Percentiles rank a stretch among this genome's conserved stretches.
Evolutionary conservation across 495 filamentous ascomycete species (phyloP).

Genomic region (Bombardia bombarda): DNA sequence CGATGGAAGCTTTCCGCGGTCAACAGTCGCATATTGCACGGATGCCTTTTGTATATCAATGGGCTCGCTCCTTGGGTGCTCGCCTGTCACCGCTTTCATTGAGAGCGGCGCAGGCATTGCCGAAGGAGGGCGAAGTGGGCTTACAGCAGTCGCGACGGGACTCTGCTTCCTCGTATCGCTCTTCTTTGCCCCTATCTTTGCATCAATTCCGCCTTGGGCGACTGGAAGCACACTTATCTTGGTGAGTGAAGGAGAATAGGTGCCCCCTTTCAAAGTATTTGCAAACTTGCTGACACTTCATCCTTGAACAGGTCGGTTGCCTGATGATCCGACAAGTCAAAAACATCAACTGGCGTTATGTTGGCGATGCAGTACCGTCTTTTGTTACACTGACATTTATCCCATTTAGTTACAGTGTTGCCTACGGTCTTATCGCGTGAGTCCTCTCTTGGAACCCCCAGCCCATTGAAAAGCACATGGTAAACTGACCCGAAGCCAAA

Average conservation of each 20-base stretch:
- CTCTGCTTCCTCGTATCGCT: conserved; percentile 69
- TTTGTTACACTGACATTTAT: conserved; percentile 74
- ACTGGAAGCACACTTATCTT: conserved; percentile 74
- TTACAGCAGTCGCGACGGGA: conserved; percentile 67
- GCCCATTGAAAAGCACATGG: too few relatives aligned
- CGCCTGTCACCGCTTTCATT: conserved; percentile 74
- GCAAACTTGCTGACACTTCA: background rate
- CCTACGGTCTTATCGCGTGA: conserved; percentile 68
- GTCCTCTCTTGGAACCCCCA: conserved; percentile 5
- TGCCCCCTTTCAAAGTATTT: background rate
- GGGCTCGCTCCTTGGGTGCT: conserved; percentile 63
- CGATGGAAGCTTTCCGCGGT: conserved; percentile 55
- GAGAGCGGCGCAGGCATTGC: conserved; percentile 79
- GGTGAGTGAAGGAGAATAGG: conserved; percentile 32
- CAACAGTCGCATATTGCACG: conserved; percentile 58
- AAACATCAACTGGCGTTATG: conserved; percentile 46
- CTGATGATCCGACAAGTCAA: conserved; percentile 51
- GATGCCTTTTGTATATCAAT: conserved; percentile 70
- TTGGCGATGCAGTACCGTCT: conserved; percentile 66
- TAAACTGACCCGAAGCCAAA: conserved; percentile 11
- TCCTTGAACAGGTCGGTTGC: conserved; percentile 36
- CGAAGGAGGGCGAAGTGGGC: conserved; percentile 70
- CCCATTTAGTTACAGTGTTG: conserved; percentile 75
- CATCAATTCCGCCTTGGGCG: conserved; percentile 78
- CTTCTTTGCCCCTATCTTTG: conserved; percentile 79